phyloP scores from a whole-genome alignment of 306 rosid species.

The Prunus kanzakura region DNA sequence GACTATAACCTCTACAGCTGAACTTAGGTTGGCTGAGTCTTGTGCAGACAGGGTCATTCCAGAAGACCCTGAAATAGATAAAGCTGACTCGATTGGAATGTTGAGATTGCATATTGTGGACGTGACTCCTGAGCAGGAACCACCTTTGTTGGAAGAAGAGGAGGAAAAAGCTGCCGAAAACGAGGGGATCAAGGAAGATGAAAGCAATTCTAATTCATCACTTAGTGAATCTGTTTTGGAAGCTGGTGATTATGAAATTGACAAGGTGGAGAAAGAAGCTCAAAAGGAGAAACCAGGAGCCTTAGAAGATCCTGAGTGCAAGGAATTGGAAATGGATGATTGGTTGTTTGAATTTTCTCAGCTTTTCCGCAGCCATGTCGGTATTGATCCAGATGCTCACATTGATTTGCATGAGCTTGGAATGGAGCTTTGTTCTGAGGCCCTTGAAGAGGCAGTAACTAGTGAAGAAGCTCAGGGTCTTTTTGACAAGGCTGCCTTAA shows the following conservation, averaged over 20 bases:
- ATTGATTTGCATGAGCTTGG: constrained; percentile 96
- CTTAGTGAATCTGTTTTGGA: constrained; percentile 62
- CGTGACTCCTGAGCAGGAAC: constrained; percentile 93
- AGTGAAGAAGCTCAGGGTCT: constrained; percentile 93
- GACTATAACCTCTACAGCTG: constrained; percentile 83
- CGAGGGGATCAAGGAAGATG: constrained; percentile 67
- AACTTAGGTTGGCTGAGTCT: constrained; percentile 85
- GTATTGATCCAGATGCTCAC: constrained; percentile 95
- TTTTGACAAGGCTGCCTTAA: constrained; percentile 88
- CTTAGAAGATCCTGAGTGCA: constrained; percentile 66
- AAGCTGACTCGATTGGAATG: constrained; percentile 52
- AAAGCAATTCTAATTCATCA: constrained; percentile 64
- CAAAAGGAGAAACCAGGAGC: constrained; percentile 56
- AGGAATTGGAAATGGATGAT: constrained; percentile 97
- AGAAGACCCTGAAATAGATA: constrained; percentile 54
- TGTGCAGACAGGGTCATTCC: constrained; percentile 52
- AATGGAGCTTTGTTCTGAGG: constrained; percentile 98
- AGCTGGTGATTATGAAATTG: constrained; percentile 49
- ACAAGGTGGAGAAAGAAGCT: constrained; percentile 55
- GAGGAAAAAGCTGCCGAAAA: constrained; percentile 66
- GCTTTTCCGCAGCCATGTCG: constrained; percentile 92
- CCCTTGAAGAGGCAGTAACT: constrained; percentile 92
- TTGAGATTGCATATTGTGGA: constrained; percentile 89
- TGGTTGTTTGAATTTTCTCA: constrained; percentile 99
- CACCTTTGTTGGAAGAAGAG: constrained; percentile 85